A percentile compares a stretch with the other conserved stretches of the same genome.
Evolutionary conservation across 495 filamentous ascomycete genomes (phyloP).

Genomic region (Hypoxylon intermedium): DNA sequence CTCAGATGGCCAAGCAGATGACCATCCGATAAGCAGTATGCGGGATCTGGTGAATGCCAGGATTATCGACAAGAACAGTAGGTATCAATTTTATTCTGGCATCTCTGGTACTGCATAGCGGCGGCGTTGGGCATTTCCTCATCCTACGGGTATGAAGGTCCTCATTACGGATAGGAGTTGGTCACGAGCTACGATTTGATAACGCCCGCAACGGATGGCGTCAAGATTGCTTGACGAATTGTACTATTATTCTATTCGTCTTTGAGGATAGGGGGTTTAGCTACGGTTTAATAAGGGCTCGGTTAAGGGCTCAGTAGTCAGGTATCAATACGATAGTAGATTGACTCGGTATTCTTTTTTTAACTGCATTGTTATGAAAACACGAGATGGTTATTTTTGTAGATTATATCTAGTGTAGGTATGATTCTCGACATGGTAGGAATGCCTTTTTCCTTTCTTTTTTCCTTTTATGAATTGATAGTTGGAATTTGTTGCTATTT

Average conservation of each 20-base stretch:
- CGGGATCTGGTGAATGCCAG: conserved; percentile 37
- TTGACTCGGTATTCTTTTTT: no score
- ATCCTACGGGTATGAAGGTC: conserved; percentile 28
- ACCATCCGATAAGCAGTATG: conserved; percentile 77
- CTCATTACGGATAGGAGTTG: conserved; percentile 36
- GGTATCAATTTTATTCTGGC: conserved; percentile 54
- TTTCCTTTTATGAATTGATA: neutral
- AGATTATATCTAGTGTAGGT: no score
- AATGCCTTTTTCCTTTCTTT: neutral
- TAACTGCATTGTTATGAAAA: no score
- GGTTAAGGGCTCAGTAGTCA: conserved; percentile 22
- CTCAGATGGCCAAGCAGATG: conserved; percentile 90
- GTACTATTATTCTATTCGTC: conserved; percentile 27
- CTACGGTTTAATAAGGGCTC: conserved; percentile 4
- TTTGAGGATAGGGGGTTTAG: conserved; percentile 3
- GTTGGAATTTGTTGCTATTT: neutral
- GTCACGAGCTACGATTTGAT: conserved; percentile 45
- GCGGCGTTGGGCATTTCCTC: conserved; percentile 50
- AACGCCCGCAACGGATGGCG: conserved; percentile 19
- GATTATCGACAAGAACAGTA: conserved; percentile 51
- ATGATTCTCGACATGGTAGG: no score
- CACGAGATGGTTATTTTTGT: no score
- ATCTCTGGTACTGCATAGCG: conserved; percentile 49
- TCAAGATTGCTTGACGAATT: conserved; percentile 19
- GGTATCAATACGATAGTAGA: conserved; percentile 28